These are phyloP conservation scores for Scedosporium minutisporum DNA, from an alignment of 2,329 filamentous ascomycete species.

Conservation along the genomic window DNA sequence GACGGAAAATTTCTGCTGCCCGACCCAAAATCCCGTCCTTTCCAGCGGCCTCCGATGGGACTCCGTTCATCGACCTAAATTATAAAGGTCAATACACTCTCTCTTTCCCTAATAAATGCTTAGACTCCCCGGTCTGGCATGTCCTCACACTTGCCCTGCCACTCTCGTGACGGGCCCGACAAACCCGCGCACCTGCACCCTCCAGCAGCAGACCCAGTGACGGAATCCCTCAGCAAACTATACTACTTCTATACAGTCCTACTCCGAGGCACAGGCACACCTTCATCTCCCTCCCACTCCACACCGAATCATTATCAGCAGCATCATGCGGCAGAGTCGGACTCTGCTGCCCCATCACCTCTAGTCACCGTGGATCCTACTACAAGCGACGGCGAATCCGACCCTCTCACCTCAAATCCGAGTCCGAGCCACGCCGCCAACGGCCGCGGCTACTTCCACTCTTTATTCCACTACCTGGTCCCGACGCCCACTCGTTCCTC, in stretches of 20 bases:
- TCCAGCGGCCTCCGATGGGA: neutral
- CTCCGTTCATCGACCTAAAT: neutral
- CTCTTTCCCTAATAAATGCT: neutral
- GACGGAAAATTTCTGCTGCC: neutral
- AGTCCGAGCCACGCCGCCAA: slow-evolving; percentile 13
- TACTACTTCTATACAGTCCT: neutral
- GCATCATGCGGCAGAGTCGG: slow-evolving; percentile 48
- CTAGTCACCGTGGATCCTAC: slow-evolving; percentile 9
- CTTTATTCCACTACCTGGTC: slow-evolving; percentile 10
- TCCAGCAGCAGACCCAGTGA: neutral
- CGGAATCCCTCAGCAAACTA: neutral
- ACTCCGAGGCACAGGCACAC: neutral
- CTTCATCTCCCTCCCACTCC: neutral
- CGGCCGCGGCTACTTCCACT: slow-evolving; percentile 13
- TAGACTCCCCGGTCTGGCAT: slow-evolving; percentile 2
- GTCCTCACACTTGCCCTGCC: slow-evolving; percentile 6
- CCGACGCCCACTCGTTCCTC: slow-evolving; percentile 21
- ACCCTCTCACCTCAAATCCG: slow-evolving; percentile 11
- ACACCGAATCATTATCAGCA: slow-evolving; percentile 9
- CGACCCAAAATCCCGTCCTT: neutral
- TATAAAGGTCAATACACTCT: neutral
- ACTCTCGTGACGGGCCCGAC: slow-evolving; percentile 4
- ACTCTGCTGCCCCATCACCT: slow-evolving; percentile 43
- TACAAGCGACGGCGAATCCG: slow-evolving; percentile 1
- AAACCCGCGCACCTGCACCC: neutral